Evolutionary conservation across 2,329 filamentous ascomycete species (phyloP).

Genomic region (Thelonectria olida): DNA sequence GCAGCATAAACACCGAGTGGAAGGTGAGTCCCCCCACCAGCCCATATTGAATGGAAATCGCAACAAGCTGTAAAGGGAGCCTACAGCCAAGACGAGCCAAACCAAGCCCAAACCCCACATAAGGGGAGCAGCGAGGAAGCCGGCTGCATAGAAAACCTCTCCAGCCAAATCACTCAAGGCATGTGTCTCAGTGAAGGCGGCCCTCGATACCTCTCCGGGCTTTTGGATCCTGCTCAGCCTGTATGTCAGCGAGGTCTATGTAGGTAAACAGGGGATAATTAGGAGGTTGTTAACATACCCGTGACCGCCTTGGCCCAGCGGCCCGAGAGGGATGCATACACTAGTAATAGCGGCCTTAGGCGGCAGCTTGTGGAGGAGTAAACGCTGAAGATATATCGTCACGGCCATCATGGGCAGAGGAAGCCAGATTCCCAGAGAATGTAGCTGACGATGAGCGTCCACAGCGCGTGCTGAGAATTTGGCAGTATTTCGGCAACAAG

Average conservation of each 20-base stretch:
- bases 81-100: constrained; percentile 47
- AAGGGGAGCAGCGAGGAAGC: constrained; percentile 48
- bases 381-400: constrained; percentile 69
- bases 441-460: constrained; percentile 66
- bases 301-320: constrained; percentile 70
- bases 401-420: constrained; percentile 64
- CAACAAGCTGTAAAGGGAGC: constrained; percentile 39
- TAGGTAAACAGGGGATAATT: no score
- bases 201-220: constrained; percentile 50
- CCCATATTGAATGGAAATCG: constrained; percentile 49
- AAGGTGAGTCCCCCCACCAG: constrained; percentile 53
- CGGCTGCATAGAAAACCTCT: constrained; percentile 63
- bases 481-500: constrained; percentile 64
- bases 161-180: constrained; percentile 57
- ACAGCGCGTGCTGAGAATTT: constrained; percentile 59
- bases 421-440: constrained; percentile 68
- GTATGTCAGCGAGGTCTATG: no score
- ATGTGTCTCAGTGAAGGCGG: constrained; percentile 42
- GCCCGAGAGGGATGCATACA: constrained; percentile 69
- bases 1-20: constrained; percentile 46
- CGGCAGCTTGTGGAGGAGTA: constrained; percentile 68
- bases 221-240: no score
- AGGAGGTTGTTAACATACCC: no score
- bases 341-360: constrained; percentile 69
- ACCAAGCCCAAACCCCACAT: constrained; percentile 47